Evolutionary conservation across 2,329 filamentous ascomycete species (phyloP), one percentile per base, ranked within the genome.

Genomic region (Monosporascus ibericus): DNA sequence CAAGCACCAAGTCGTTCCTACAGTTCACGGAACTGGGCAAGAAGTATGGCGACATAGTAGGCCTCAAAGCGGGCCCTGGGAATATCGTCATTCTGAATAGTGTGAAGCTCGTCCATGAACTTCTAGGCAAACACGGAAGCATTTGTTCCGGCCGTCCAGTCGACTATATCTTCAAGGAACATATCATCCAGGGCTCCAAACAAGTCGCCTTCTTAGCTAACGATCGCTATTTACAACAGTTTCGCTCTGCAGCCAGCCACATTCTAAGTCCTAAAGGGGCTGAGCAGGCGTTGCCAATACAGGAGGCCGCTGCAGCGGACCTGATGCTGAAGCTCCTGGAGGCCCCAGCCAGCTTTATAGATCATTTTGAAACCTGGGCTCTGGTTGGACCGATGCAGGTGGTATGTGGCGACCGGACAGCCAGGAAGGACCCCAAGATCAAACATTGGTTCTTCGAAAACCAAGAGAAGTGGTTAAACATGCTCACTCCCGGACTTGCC

Each of bases 1-100:
- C 52, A 7, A 40, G 25, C 4, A 22, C 40, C 20, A 55, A 52
- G 27, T 36, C 50, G 15, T 55, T 50, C 18, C 42, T 55, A 17
- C 42, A 52, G 34, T 56, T 51, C 5, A 37, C 47, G 24, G 42
- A 42, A 17, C 18, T 37, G 27, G 40, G 48, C 22, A 24, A 44
- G 8, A 49, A 48, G n/a, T 56, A 54, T 40, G 52, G 52, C 6
- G 51, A 55, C 14, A 51, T 57, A 15, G 42, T 57, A n/a, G 55
- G 55, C 5, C 48, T 57, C 34, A 55, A 57, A 36, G 17, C 48
- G 9, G 55, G 50, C 25, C 51, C 52, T 22, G 46, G 27, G 8
- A 49, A 57, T 24, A 30, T 57, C 17, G 55, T 57, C 30, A 44
- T 57, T 2, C 22, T 57, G n/a, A 52, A 51, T 22, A 52, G 48